Percentiles rank a stretch among this genome's conserved stretches.
Conservation (phyloP, 2,329 filamentous ascomycete genomes). For the Botrytis fragariae region DNA sequence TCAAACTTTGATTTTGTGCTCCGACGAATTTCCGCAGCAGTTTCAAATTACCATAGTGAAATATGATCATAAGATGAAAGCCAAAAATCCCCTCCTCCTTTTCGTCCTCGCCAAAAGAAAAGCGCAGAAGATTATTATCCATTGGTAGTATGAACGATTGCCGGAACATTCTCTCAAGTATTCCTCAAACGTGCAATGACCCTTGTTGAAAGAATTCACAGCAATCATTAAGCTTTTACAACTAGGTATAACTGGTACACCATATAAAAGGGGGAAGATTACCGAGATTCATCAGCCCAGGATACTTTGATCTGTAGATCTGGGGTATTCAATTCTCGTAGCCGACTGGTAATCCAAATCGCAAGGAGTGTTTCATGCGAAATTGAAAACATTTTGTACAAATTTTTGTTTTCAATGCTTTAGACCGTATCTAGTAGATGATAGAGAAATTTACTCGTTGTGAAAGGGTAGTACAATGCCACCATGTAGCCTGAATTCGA, state of each 20-base stretch:
- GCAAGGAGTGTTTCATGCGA: accelerated
- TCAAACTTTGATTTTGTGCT: accelerated
- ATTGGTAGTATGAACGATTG: neutral
- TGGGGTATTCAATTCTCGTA: neutral
- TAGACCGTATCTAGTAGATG: neutral
- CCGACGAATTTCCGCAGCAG: neutral
- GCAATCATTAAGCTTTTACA: neutral
- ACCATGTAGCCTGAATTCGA: neutral
- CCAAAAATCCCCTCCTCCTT: neutral
- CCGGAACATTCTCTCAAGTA: neutral
- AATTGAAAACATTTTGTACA: neutral
- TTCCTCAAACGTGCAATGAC: neutral
- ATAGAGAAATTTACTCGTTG: neutral
- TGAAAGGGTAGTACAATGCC: neutral
- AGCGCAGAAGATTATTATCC: neutral
- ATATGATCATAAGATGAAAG: neutral
- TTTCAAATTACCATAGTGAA: neutral
- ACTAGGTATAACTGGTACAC: neutral
- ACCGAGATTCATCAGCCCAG: neutral
- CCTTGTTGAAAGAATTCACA: neutral
- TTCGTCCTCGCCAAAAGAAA: neutral
- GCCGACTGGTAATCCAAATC: neutral
- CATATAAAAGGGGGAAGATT: neutral
- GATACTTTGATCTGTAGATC: neutral
- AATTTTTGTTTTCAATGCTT: neutral